phyloP scores from a whole-genome alignment of 192 early-diverging fungal species.

The Spizellomyces punctatus region DNA sequence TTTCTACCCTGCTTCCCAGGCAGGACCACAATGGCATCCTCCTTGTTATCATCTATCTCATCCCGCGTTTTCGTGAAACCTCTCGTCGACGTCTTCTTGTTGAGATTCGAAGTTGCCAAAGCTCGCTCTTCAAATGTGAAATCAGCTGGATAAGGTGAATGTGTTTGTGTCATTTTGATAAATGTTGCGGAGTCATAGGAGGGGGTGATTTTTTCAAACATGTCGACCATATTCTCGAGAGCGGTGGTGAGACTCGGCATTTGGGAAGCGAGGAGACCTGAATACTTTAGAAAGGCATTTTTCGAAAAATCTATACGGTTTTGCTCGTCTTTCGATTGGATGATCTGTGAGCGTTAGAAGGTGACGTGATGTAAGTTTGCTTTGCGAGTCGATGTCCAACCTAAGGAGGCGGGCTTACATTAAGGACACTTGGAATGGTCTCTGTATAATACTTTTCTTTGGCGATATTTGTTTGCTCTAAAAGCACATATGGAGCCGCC shows the following conservation, averaged over 20 bases:
- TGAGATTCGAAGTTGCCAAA: conserved; percentile 1
- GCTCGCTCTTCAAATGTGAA: conserved; percentile 49
- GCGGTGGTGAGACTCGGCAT: conserved; percentile 15
- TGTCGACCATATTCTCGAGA: conserved; percentile 28
- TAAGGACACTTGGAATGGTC: conserved; percentile 38
- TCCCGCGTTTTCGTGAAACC: conserved; percentile 28
- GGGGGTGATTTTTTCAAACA: conserved; percentile 33
- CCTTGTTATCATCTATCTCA: conserved; percentile 29
- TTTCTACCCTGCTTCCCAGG: conserved; percentile 38
- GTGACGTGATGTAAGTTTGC: conserved; percentile 11
- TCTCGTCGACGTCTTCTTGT: conserved; percentile 11
- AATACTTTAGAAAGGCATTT: conserved; percentile 31
- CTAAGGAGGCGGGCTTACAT: conserved; percentile 25
- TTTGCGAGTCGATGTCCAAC: not conserved
- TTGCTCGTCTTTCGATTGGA: conserved; percentile 43
- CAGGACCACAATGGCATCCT: conserved; percentile 35
- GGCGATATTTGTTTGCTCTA: conserved; percentile 45
- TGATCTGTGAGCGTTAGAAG: conserved; percentile 20
- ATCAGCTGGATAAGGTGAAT: conserved; percentile 37
- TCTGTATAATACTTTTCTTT: conserved; percentile 38
- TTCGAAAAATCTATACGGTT: conserved; percentile 36
- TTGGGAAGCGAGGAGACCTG: conserved; percentile 25
- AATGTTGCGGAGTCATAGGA: conserved; percentile 35
- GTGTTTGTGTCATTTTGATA: conserved; percentile 32
- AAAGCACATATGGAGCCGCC: too few relatives aligned